Percentiles rank a stretch among this genome's conserved stretches.
phyloP scores from a whole-genome alignment of 768 basidiomycete genomes.

The Psilocybe subaeruginosa region DNA sequence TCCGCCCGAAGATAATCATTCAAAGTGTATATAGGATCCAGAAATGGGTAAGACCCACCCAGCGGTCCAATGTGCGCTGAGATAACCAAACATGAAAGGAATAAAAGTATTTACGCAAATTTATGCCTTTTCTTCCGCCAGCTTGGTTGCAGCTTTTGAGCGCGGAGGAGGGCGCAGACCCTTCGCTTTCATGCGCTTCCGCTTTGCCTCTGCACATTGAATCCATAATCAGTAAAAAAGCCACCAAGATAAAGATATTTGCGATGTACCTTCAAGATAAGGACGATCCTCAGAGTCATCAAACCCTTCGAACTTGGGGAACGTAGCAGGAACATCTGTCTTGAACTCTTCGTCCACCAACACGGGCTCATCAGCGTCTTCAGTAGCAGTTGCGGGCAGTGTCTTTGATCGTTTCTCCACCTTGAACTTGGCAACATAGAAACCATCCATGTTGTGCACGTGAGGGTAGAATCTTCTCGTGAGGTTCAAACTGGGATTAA shows the following conservation, averaged over 20 bases:
- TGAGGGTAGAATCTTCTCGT: slow-evolving; percentile 95
- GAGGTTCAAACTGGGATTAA: slow-evolving; percentile 75
- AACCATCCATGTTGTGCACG: slow-evolving; percentile 99
- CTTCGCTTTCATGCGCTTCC: slow-evolving; percentile 75
- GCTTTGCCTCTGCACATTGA: slow-evolving; percentile 60
- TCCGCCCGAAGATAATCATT: neutral
- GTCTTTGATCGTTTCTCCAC: slow-evolving; percentile 77
- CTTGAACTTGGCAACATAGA: slow-evolving; percentile 98
- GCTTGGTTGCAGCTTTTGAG: slow-evolving; percentile 27
- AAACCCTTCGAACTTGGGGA: slow-evolving; percentile 52
- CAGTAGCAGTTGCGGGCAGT: slow-evolving; percentile 21
- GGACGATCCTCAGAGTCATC: slow-evolving; percentile 76
- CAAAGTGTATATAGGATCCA: neutral
- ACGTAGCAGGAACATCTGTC: slow-evolving; percentile 21
- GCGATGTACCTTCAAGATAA: slow-evolving; percentile 71
- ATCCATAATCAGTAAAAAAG: neutral
- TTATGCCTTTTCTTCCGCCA: slow-evolving; percentile 30
- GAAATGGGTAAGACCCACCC: neutral
- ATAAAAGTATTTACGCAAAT: neutral
- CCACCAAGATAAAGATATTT: slow-evolving; percentile 1
- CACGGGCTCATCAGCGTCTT: slow-evolving; percentile 33
- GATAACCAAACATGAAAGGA: neutral
- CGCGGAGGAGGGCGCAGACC: slow-evolving; percentile 70
- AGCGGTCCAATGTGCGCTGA: neutral
- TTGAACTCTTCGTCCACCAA: slow-evolving; percentile 34